phyloP scores from a whole-genome alignment of 805 yeast species.

The Cyberlindnera subsufficiens region DNA sequence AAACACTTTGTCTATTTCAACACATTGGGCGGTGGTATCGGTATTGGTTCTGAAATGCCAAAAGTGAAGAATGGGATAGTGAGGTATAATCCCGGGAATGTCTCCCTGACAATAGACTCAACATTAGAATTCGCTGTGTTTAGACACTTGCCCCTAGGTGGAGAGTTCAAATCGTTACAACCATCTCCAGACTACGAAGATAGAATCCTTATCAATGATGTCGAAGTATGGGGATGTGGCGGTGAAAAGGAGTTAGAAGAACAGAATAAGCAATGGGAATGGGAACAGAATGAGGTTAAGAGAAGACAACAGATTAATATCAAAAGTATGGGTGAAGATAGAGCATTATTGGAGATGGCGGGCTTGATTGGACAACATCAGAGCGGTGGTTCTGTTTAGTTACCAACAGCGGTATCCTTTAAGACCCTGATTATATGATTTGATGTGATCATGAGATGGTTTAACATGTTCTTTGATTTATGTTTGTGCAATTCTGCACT shows the following conservation, averaged over 20 bases:
- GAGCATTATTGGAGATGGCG: slow-evolving; percentile 84
- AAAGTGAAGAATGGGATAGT: slow-evolving; percentile 37
- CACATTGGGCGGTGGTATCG: slow-evolving; percentile 73
- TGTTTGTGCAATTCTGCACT: no score
- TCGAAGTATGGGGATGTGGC: slow-evolving; percentile 94
- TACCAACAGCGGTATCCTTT: neutral
- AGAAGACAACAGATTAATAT: slow-evolving; percentile 69
- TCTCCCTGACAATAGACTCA: slow-evolving; percentile 73
- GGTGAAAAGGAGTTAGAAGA: slow-evolving; percentile 69
- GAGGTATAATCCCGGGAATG: slow-evolving; percentile 62
- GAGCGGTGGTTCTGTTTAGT: slow-evolving; percentile 43
- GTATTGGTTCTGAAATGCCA: slow-evolving; percentile 74
- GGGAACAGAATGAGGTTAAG: slow-evolving; percentile 86
- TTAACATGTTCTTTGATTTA: no score
- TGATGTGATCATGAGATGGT: no score
- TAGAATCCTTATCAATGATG: slow-evolving; percentile 60
- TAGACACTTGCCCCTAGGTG: slow-evolving; percentile 59
- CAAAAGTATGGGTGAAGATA: slow-evolving; percentile 66
- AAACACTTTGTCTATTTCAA: slow-evolving; percentile 55
- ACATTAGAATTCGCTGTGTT: slow-evolving; percentile 78
- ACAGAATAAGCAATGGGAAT: slow-evolving; percentile 75
- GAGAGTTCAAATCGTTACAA: slow-evolving; percentile 36
- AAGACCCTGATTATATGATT: neutral
- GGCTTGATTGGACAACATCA: slow-evolving; percentile 47
- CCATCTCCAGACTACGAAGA: slow-evolving; percentile 48